Percentiles rank a stretch among this genome's conserved stretches.
phyloP scores from a whole-genome alignment of 352 stramenopile species.

The Thalassiosira mediterranea region DNA sequence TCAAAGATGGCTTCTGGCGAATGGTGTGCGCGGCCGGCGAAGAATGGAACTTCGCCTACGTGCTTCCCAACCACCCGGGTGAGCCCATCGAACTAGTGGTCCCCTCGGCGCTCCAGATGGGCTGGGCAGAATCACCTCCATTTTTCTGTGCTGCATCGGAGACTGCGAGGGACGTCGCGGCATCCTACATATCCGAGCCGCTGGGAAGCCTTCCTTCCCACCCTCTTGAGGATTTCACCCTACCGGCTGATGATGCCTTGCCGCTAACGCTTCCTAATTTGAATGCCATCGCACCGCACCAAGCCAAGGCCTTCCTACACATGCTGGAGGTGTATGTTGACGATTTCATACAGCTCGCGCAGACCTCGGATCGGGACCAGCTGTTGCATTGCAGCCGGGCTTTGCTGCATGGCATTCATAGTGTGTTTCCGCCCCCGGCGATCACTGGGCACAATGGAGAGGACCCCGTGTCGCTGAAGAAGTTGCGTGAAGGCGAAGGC shows the following conservation, averaged over 20 bases:
- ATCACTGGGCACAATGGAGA: no score
- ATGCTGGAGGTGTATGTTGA: conserved; percentile 28
- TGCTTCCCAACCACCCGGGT: conserved; percentile 16
- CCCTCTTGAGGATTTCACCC: neutral
- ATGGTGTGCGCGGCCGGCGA: conserved; percentile 14
- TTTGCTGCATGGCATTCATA: conserved; percentile 21
- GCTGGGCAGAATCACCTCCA: conserved; percentile 30
- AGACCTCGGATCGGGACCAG: conserved; percentile 1
- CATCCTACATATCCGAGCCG: conserved; percentile 3
- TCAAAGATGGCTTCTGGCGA: conserved; percentile 35
- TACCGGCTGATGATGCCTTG: neutral
- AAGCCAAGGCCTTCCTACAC: no score
- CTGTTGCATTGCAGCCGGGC: conserved; percentile 10
- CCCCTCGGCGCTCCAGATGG: conserved; percentile 43
- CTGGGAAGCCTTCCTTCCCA: conserved; percentile 13
- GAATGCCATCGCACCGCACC: no score
- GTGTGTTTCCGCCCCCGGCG: conserved; percentile 14
- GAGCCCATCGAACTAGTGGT: conserved; percentile 32
- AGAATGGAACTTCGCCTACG: conserved; percentile 49
- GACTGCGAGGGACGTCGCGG: conserved; percentile 34
- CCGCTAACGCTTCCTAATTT: no score
- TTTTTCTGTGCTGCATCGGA: conserved; percentile 41
- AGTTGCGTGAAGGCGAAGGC: no score
- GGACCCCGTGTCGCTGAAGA: no score
- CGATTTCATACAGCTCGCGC: conserved; percentile 22